Base-by-base conservation (phyloP, 495 filamentous ascomycete species). In the Parmelia sp. region DNA sequence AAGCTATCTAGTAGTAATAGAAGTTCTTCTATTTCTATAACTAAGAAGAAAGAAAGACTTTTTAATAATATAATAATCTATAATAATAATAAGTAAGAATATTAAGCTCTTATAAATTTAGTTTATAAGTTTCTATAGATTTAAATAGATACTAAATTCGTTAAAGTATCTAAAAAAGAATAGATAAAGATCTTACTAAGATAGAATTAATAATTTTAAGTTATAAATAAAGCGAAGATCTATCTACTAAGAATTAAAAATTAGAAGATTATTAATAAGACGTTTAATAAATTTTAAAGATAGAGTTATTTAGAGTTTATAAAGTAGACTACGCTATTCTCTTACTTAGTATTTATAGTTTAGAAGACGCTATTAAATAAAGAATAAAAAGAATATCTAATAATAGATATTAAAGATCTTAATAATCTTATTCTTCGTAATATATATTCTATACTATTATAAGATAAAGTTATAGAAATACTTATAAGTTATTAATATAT, bases 341-440 rank as follows among this genome's bases (percentile, higher is more conserved):
- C 4, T 3, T 64, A 57, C 12, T 36, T 21, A 5, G n/a, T 58
- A 6, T 64, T 64, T 25, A 37, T 59, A 12, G 6, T 64, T 1
- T 64, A 59, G 6, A 64, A 58, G 12, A 58, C 14, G 12, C 12
- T 64, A 36, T 23, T n/a, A 15, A 27, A 58, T 59, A 35, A 6
- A 2, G 3, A 23, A 37, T 8, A 25, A 35, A 59, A 59, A 36
- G 4, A 33, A 17, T 37, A 23, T 11, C 15, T 27, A 3, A 12
- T 63, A 55, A 40, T 63, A 15, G 44, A 63, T 63, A 63, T 57
- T 57, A 19, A 11, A 56, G 3, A 17, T n/a, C 4, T 63, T 0
- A 53, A 57, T 63, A 63, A 63, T n/a, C 27, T 63, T 14, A 23
- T 63, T n/a, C 4, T 63, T 25, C 35, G 3, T 17, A 25, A 63